Base-by-base conservation (phyloP, 139 green algal genomes). In the Tetraselmis striata region DNA sequence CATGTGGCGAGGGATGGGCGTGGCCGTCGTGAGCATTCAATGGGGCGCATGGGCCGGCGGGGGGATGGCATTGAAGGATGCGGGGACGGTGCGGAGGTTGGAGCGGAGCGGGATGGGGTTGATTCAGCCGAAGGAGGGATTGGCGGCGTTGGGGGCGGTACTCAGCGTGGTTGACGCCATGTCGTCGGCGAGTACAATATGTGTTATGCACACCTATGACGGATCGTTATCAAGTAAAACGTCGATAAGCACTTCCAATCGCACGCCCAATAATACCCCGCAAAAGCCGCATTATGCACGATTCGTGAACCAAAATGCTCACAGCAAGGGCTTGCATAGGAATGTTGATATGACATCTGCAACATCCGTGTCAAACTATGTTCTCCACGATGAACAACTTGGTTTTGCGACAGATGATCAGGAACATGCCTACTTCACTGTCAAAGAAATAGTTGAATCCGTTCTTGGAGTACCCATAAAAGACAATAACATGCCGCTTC, bases 11-110 rank as follows among this genome's bases (percentile, higher is more conserved):
- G 45, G 18, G 18, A 5, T 25, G 29, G 92, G 91, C 25, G 1
- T 84, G 22, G 22, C 67, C 1, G 31, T 81, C 2, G 45, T 87
- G 74, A 92, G 86, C 67, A 78, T 97, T 58, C 95, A 98, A 84
- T 98, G 95, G 95, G 95, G 95, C 32, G 95, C 95, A 25, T 98
- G 95, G 95, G 88, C 84, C 1, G 91, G 90, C 30, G 90, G 85
- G 1, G 94, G 95, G 79, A 98, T 98, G 95, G 95, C 95, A 24
- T 83, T 86, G 0, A 28, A 59, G 2, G 89, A 91, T 59, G 89
- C 90, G 1, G 82, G 80, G 30, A 94, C 91, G 31, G 87, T 96
- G 81, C 84, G 79, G 28, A 86, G 91, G 29, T 81, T 94, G 79
- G 86, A 92, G 81, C 86, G 88, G 2, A 94, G 84, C 2, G 94